A percentile compares a stretch with the other conserved stretches of the same genome.
These are phyloP conservation scores for Macrotyloma uniflorum DNA, from an alignment of 306 rosid species.

Conservation along the genomic window DNA sequence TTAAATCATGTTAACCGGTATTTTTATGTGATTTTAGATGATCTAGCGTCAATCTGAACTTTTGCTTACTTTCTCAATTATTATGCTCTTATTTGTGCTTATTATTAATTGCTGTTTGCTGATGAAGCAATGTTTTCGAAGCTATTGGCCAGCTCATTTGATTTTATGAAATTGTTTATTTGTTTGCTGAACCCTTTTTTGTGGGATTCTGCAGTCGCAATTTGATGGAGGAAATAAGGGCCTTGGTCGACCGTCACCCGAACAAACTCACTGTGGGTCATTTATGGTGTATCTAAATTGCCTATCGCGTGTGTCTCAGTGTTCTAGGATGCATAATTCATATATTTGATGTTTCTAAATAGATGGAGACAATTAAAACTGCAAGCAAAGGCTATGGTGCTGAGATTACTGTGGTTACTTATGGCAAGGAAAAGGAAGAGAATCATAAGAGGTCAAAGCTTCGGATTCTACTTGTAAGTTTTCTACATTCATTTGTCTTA, in stretches of 20 bases:
- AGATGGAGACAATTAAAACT: constrained; percentile 74
- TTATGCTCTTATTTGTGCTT: constrained; percentile 5
- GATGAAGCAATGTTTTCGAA: background rate
- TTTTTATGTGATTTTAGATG: background rate
- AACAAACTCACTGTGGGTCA: constrained; percentile 72
- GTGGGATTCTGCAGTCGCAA: constrained; percentile 63
- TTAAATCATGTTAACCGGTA: background rate
- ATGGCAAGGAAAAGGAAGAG: constrained; percentile 58
- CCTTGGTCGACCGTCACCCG: constrained; percentile 83
- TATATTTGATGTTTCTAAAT: constrained; percentile 35
- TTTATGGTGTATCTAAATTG: constrained; percentile 29
- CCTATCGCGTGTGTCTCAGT: constrained; percentile 15
- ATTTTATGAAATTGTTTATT: constrained; percentile 9
- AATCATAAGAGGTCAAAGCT: constrained; percentile 61
- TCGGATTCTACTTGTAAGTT: constrained; percentile 92
- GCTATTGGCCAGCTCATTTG: constrained; percentile 15
- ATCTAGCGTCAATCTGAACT: background rate
- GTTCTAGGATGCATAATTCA: constrained; percentile 37
- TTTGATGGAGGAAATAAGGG: constrained; percentile 79
- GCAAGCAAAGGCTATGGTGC: constrained; percentile 80
- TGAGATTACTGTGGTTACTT: constrained; percentile 76
- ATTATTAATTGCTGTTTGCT: background rate
- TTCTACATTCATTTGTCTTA: constrained; percentile 15
- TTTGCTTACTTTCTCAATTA: background rate
- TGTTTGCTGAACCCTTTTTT: constrained; percentile 34